Evolutionary conservation across 257 asterid species (phyloP).

Genomic region (Parsonsia alboflavescens): DNA sequence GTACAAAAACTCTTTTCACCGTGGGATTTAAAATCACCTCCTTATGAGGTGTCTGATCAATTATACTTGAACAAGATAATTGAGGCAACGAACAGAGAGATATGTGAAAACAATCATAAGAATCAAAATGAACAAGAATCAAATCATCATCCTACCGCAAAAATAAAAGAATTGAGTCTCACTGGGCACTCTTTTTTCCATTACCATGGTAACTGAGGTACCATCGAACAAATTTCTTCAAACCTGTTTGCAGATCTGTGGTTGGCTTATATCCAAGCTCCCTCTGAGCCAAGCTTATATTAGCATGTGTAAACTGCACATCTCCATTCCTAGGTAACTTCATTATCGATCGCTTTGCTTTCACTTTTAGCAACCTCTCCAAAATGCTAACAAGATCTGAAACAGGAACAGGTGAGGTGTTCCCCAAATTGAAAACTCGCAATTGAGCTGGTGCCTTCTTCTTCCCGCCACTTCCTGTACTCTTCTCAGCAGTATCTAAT

Average conservation of each 20-base stretch:
- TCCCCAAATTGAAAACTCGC: constrained; percentile 82
- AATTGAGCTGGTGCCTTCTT: constrained; percentile 88
- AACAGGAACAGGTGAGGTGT: constrained; percentile 93
- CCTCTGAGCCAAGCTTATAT: constrained; percentile 76
- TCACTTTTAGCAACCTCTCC: constrained; percentile 81
- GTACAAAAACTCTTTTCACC: constrained; percentile 22
- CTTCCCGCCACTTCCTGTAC: constrained; percentile 96
- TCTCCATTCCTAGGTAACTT: constrained; percentile 95
- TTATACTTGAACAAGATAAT: constrained; percentile 40
- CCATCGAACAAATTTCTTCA: constrained; percentile 98
- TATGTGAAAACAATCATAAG: constrained; percentile 65
- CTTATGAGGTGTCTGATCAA: constrained; percentile 24
- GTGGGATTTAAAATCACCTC: constrained; percentile 30
- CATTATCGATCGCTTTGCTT: constrained; percentile 73
- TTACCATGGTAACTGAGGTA: constrained; percentile 71
- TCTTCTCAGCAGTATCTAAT: constrained; percentile 86
- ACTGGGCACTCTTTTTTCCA: constrained; percentile 77
- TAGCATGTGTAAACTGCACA: constrained; percentile 88
- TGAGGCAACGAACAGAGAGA: constrained; percentile 29
- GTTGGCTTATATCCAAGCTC: constrained; percentile 91
- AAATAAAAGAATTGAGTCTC: constrained; percentile 41
- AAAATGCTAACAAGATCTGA: constrained; percentile 85
- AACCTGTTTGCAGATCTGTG: constrained; percentile 84
- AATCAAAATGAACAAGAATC: constrained; percentile 62
- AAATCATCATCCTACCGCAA: constrained; percentile 57